A percentile compares a stretch with the other conserved stretches of the same genome.
These are phyloP conservation scores for Fusarium anthophilum DNA, from an alignment of 2,329 filamentous ascomycete genomes.

Conservation along the genomic window DNA sequence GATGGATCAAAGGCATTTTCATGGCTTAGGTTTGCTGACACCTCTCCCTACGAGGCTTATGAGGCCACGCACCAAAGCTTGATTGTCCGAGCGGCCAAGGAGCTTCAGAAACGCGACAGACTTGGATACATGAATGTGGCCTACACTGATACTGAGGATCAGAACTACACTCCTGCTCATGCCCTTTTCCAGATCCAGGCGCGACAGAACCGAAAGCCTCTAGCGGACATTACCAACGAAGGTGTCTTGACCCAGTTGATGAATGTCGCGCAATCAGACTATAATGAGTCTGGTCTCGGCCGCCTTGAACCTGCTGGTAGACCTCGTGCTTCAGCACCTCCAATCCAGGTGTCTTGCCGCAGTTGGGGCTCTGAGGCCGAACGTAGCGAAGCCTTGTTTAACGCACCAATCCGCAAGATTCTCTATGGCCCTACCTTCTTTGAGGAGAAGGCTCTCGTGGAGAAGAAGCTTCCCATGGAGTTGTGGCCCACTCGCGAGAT, in stretches of 20 bases:
- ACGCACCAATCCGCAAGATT: slow-evolving; percentile 74
- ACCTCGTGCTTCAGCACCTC: slow-evolving; percentile 84
- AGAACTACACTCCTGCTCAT: slow-evolving; percentile 75
- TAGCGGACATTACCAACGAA: slow-evolving; percentile 75
- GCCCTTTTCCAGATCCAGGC: slow-evolving; percentile 84
- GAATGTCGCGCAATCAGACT: slow-evolving; percentile 76
- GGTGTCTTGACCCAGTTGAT: slow-evolving; percentile 79
- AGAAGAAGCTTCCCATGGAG: slow-evolving; percentile 73
- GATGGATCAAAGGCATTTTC: slow-evolving; percentile 77
- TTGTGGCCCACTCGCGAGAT: slow-evolving; percentile 71
- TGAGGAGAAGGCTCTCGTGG: slow-evolving; percentile 80
- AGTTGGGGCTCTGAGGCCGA: slow-evolving; percentile 73
- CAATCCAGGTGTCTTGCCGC: slow-evolving; percentile 81
- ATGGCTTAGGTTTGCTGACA: slow-evolving; percentile 88
- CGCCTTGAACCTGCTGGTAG: slow-evolving; percentile 83
- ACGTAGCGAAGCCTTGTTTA: slow-evolving; percentile 81
- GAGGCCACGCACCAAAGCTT: slow-evolving; percentile 74
- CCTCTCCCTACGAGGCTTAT: slow-evolving; percentile 77
- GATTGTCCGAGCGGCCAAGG: slow-evolving; percentile 76
- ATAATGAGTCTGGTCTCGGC: slow-evolving; percentile 75
- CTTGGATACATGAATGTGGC: slow-evolving; percentile 72
- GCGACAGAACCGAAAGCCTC: slow-evolving; percentile 70
- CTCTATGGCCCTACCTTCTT: slow-evolving; percentile 73
- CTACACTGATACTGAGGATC: slow-evolving; percentile 73
- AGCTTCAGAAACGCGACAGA: slow-evolving; percentile 64